A percentile compares a stretch with the other conserved stretches of the same genome.
Evolutionary conservation across 345 rosid species (phyloP).

Genomic region (Cardamine chenopodiifolia): DNA sequence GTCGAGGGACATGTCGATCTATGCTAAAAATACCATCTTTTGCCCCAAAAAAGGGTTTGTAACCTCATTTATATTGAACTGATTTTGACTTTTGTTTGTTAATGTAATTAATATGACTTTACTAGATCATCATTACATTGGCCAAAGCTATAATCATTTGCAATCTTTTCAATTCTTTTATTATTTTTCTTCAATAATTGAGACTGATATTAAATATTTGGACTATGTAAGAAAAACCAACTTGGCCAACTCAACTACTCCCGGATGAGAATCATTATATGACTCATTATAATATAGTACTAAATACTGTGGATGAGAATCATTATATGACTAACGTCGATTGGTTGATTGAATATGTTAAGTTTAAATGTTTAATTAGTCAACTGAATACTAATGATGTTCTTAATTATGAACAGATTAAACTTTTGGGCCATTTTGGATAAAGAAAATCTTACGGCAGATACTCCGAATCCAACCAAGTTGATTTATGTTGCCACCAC

Average conservation of each 20-base stretch:
- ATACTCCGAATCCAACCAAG: slow-evolving; percentile 38
- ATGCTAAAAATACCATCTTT: not conserved
- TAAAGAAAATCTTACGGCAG: slow-evolving; percentile 28
- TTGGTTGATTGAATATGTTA: slow-evolving; percentile 36
- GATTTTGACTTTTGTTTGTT: slow-evolving; percentile 19
- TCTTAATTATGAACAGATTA: slow-evolving; percentile 32
- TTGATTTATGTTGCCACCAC: slow-evolving; percentile 33
- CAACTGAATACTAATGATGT: slow-evolving; percentile 38
- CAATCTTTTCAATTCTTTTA: slow-evolving; percentile 11
- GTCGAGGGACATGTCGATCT: not conserved
- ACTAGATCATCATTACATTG: slow-evolving; percentile 28
- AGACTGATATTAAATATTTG: slow-evolving; percentile 15
- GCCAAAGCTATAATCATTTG: slow-evolving; percentile 36
- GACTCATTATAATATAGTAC: not conserved
- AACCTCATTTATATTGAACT: slow-evolving; percentile 6
- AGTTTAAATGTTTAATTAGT: slow-evolving; percentile 34
- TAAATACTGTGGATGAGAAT: slow-evolving; percentile 20
- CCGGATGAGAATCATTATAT: slow-evolving; percentile 31
- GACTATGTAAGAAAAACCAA: slow-evolving; percentile 5
- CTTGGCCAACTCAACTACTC: slow-evolving; percentile 20
- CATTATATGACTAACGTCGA: slow-evolving; percentile 26
- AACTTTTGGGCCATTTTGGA: slow-evolving; percentile 25
- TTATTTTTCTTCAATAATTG: slow-evolving; percentile 26
- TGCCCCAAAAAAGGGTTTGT: not conserved
- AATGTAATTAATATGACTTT: slow-evolving; percentile 28